Evolutionary conservation across 805 yeast species (phyloP), one percentile per base, ranked within the genome.

Genomic region (Suhomyces tanzawaensis): DNA sequence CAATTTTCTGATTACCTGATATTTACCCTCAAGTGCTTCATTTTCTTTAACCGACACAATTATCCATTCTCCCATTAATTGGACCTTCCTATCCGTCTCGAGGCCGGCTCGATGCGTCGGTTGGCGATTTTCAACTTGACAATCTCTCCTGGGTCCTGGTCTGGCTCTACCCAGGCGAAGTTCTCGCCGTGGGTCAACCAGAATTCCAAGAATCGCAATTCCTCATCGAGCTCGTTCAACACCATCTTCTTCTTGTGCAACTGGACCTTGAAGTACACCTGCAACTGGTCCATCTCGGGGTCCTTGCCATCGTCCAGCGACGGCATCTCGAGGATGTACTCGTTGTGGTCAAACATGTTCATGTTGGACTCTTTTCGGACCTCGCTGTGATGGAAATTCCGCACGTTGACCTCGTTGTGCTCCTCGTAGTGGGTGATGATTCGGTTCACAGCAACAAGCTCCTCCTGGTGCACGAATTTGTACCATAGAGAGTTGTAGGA

Each of bases 161-260:
- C 74, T 3, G 74, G 72, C 40, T 69, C 74, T 3, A 61, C 70
- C 74, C 74, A 69, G 30, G 51, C 60, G 37, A 58, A 69, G 29
- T 47, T 48, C 15, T 61, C 69, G 18, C 69, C 70, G 16, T 60
- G 61, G 29, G 55, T 55, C 13, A 52, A 32, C 70, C 71, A 68
- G 32, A 55, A 67, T 26, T 66, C 69, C 23, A 67, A 40, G 36
- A 64, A 63, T 34, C 55, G 48, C 17, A 55, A 39, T 39, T 68
- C 74, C 38, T 66, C 66, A 3, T 56, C 57, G 17, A 64, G 41
- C 25, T 62, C 52, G 26, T 66, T 67, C 11, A 70, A 58, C 4
- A 58, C 64, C 56, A 71, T 61, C 32, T 57, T 53, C 29, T 71
- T 39, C 23, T 41, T 39, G 17, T 39, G 46, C n/a, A 64, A 36